These are phyloP conservation scores for Pseudonectria buxi DNA, from an alignment of 2,329 filamentous ascomycete genomes.

Conservation along the genomic window DNA sequence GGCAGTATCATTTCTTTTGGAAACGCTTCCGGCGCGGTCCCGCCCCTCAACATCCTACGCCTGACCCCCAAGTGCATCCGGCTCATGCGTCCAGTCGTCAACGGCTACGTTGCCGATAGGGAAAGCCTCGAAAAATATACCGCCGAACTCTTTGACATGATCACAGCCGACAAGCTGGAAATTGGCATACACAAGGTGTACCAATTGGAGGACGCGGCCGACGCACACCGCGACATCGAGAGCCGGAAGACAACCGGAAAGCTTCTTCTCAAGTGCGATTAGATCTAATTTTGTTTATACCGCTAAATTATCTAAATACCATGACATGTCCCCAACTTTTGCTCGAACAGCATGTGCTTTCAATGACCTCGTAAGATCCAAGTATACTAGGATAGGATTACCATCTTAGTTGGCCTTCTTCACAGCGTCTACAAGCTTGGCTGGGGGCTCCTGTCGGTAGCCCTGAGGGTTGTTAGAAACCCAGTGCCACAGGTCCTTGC, in stretches of 20 bases:
- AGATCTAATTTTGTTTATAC: conserved; percentile 12
- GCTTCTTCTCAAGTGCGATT: conserved; percentile 62
- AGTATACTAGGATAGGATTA: conserved; percentile 10
- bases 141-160: conserved; percentile 65
- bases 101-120: conserved; percentile 60
- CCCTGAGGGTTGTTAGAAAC: conserved; percentile 94
- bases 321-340: conserved; percentile 11
- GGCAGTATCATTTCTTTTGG: conserved; percentile 74
- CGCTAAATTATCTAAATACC: conserved; percentile 16
- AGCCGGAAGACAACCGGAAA: conserved; percentile 79
- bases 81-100: conserved; percentile 67
- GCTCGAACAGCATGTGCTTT: conserved; percentile 14
- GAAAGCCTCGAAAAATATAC: conserved; percentile 67
- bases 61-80: conserved; percentile 70
- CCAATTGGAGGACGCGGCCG: conserved; percentile 62
- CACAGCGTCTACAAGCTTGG: conserved; percentile 64
- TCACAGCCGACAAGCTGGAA: conserved; percentile 62
- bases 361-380: conserved; percentile 7
- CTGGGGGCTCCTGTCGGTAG: conserved; percentile 85
- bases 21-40: conserved; percentile 72
- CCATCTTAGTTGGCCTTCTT: conserved; percentile 33
- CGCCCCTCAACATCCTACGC: conserved; percentile 51
- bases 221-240: conserved; percentile 73
- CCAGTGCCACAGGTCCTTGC: conserved; percentile 93
- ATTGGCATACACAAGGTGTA: conserved; percentile 72